A percentile compares a stretch with the other conserved stretches of the same genome.
Evolutionary conservation across 1,284 basidiomycete genomes (phyloP).

Genomic region (Cryptococcus sp.): DNA sequence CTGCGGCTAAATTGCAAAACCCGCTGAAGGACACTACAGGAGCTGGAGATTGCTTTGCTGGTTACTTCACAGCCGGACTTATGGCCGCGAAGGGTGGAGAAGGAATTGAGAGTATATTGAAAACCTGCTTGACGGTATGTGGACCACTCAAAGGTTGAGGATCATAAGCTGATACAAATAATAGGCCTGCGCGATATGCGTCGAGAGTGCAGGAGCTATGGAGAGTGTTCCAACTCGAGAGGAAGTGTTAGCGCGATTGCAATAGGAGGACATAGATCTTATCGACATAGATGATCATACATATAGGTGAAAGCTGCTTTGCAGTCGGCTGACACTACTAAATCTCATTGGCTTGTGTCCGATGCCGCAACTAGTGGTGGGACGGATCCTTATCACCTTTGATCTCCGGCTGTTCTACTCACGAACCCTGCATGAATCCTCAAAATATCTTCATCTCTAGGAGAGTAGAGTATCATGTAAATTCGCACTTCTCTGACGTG

Average conservation of each 20-base stretch:
- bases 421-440: not conserved
- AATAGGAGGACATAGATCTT: not conserved
- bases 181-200: slow-evolving; percentile 42
- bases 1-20: slow-evolving; percentile 31
- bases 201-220: slow-evolving; percentile 41
- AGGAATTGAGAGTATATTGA: slow-evolving; percentile 24
- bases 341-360: not conserved
- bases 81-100: slow-evolving; percentile 23
- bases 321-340: not conserved
- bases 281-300: not conserved
- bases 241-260: not conserved
- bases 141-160: not conserved
- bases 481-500: too few species aligned
- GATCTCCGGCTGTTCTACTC: not conserved
- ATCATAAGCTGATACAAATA: not conserved
- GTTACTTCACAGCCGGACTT: slow-evolving; percentile 44
- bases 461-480: too few species aligned
- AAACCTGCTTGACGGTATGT: slow-evolving; percentile 36
- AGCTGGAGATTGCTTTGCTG: slow-evolving; percentile 48
- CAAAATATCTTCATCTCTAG: not conserved
- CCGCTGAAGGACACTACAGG: slow-evolving; percentile 46
- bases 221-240: slow-evolving; percentile 19
- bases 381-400: not conserved
- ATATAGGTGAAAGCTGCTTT: not conserved
- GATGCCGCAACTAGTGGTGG: not conserved